Evolutionary conservation across 2,329 filamentous ascomycete species (phyloP), one percentile per base, ranked within the genome.

Genomic region (Coleophoma crateriformis): DNA sequence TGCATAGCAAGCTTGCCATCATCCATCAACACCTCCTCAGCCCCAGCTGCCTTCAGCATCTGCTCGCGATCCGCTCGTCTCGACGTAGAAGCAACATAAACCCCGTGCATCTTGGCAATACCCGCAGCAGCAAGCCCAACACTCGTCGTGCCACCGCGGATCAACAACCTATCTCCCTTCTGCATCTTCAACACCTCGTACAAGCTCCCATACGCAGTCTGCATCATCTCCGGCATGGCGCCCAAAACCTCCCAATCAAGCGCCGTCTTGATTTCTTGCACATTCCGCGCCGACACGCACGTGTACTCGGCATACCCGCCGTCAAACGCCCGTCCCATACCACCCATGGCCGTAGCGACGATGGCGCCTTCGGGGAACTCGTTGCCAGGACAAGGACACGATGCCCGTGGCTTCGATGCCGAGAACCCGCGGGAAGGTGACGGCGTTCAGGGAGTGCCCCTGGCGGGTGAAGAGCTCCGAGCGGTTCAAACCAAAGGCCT

Each of bases 401-500:
- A 54, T 47, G 14, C 58, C 58, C 2, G 50, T 37, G 10, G 49
- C 51, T 51, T 60, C 58, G 41, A 60, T 59, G 17, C 58, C 58
- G 4, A 60, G 46, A 22, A 60, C 45, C 6, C 58, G 49, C 3
- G 58, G 58, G 41, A 60, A 56, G 3, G 17, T 37, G 19, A 58
- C 58, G 27, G 27, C 7, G 17, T 38, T 39, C 2, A 49, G 49
- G 3, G 55, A 58, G 33, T 53, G 51, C 7, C 58, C 58, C 48
- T 54, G 54, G 2, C 55, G 51, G 48, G 64, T 59, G 49, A 87
- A 65, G 34, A 89, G 77, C 67, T 91, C 87, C 84, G 90, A 90
- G 50, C 87, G 83, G 71, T 91, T 96, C 51, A 96, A 77, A 14
- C 89, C 89, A 61, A 90, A 90, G 48, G 85, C 85, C 61, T 84